These are phyloP conservation scores for Salix udensis DNA, from an alignment of 345 rosid genomes.

Conservation along the genomic window DNA sequence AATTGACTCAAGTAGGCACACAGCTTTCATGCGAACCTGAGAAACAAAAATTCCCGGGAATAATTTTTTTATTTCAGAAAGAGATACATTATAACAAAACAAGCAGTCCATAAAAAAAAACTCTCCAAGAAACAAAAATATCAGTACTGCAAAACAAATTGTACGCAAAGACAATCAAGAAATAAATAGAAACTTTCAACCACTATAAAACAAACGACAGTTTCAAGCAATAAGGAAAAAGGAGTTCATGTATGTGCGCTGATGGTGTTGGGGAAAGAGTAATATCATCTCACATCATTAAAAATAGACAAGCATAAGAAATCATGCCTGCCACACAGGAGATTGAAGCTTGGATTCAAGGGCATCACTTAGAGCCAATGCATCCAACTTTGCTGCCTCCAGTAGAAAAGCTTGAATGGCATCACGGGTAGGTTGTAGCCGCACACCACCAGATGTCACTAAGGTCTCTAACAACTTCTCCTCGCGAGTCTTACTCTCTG, in stretches of 20 bases:
- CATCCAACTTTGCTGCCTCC: conserved; percentile 86
- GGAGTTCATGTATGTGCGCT: not conserved
- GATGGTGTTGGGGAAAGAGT: not conserved
- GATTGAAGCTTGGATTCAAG: conserved; percentile 84
- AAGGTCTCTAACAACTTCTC: conserved; percentile 86
- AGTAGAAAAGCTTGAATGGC: conserved; percentile 70
- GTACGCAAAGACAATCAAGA: not conserved
- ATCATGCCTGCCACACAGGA: conserved; percentile 85
- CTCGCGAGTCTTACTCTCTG: conserved; percentile 70
- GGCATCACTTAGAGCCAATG: conserved; percentile 65
- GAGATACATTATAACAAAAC: no score
- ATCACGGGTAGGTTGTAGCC: conserved; percentile 94
- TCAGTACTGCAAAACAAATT: no score
- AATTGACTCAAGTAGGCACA: conserved; percentile 84
- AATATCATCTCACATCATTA: not conserved
- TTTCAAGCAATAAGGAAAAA: no score
- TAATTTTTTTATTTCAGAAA: no score
- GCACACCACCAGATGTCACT: conserved; percentile 91
- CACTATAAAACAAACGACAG: no score
- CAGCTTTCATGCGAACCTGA: conserved; percentile 90
- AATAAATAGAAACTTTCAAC: no score
- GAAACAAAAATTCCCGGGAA: conserved; percentile 3
- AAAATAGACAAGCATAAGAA: not conserved
- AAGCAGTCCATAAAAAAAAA: no score
- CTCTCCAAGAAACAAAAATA: no score